Evolutionary conservation across 805 yeast species (phyloP), one percentile per base, ranked within the genome.

Genomic region (Saccharomyces paradoxus): DNA sequence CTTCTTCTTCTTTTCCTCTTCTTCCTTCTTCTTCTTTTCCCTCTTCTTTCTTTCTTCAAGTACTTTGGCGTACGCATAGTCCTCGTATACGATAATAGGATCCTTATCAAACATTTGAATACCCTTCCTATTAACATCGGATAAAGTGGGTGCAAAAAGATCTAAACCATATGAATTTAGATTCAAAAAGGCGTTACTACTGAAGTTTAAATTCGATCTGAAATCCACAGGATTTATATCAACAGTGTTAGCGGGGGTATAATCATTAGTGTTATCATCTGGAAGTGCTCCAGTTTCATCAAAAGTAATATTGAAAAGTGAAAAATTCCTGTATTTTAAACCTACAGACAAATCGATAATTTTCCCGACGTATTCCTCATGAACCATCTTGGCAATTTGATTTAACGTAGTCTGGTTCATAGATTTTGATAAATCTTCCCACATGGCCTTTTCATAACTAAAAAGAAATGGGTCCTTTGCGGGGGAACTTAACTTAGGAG

Each of bases 391-490:
- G 27, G 53, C 55, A 27, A 51, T 50, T 52, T 49, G 48, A 22
- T 31, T 17, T 7, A 51, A 29, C 2, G 48, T 7, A n/a, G 48
- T 50, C n/a, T 53, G 49, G 31, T 54, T 55, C 44, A 55, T 51
- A 24, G 26, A 32, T 49, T 50, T 28, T 28, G 51, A 46, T 32
- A 61, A 21, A 17, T 48, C 49, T 13, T 56, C 50, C 65, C 62
- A 63, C 47, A 53, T 30, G 2, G 56, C 51, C 28, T 56, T 56
- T 50, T 63, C 67, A 28, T 60, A 51, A 6, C 17, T 12, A 46
- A 53, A 59, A n/a, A 63, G 41, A 14, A 55, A 54, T 4, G 66
- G 65, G 48, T 62, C 65, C 32, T 61, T 60, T 26, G 55, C 58
- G 1, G 60, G 58, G 1, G 65, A 56, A 1, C 27, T 27, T 41